Evolutionary conservation across 2,329 filamentous ascomycete species (phyloP).

Genomic region (Penicillium griseofulvum): DNA sequence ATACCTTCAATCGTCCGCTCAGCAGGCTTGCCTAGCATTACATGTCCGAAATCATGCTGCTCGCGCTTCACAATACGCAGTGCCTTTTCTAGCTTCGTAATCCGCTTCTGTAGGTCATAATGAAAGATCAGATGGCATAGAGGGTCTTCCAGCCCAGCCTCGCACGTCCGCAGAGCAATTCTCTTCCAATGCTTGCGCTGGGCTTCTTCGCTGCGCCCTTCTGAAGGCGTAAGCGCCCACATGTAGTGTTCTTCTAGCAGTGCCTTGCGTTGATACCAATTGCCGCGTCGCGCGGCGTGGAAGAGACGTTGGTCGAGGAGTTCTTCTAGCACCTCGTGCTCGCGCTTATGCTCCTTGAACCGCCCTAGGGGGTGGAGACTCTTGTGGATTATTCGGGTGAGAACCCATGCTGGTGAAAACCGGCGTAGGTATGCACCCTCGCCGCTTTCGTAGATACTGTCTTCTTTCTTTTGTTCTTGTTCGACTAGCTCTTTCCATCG

Average conservation of each 20-base stretch:
- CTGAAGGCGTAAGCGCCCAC: constrained; percentile 57
- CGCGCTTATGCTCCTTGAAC: constrained; percentile 74
- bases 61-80: constrained; percentile 78
- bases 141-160: constrained; percentile 79
- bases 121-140: constrained; percentile 91
- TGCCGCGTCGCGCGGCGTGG: constrained; percentile 76
- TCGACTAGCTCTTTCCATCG: constrained; percentile 73
- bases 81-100: constrained; percentile 84
- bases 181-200: constrained; percentile 82
- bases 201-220: constrained; percentile 52
- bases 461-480: constrained; percentile 76
- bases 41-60: constrained; percentile 91
- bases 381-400: constrained; percentile 90
- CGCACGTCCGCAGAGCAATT: constrained; percentile 75
- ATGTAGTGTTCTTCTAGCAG: constrained; percentile 95
- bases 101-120: constrained; percentile 88
- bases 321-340: constrained; percentile 71
- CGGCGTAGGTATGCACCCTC: constrained; percentile 87
- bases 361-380: constrained; percentile 74
- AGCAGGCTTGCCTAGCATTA: constrained; percentile 70
- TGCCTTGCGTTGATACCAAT: constrained; percentile 95
- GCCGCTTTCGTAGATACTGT: constrained; percentile 71
- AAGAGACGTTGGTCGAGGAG: constrained; percentile 80
- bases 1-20: constrained; percentile 75
- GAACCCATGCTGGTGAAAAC: constrained; percentile 88